Base-by-base conservation (phyloP, 2,329 filamentous ascomycete genomes). In the Cryphonectria parasitica region DNA sequence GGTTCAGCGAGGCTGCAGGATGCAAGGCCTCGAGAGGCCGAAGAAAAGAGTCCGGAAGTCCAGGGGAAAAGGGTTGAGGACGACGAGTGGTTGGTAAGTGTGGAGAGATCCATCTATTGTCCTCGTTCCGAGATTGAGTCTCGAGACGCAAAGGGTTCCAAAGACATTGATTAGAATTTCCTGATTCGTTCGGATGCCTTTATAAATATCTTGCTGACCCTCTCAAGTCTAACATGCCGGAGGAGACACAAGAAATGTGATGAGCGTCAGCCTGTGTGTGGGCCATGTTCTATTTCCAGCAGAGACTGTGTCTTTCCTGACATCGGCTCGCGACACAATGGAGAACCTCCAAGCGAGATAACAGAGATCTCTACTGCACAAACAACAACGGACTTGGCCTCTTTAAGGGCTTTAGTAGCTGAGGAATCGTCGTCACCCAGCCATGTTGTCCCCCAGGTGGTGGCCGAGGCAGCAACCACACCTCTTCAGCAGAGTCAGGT, bases 181-280 rank as follows among this genome's bases (percentile, higher is more conserved):
- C 15, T 25, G 10, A 56, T 22, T 28, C 25, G 11, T 19, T 69
- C 4, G 19, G 6, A 58, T 10, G 43, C 19, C 3, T 49, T 49
- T 22, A 6, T 8, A 19, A 65, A 10, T n/a, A 52, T 34, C n/a
- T 22, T 43, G n/a, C 61, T 69, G 17, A 65, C 19, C 74, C 74
- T 43, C 11, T 60, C 68, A 73, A 83, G 81, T 73, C 76, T 82
- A 61, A 83, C 81, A 19, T 85, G 83, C 74, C 81, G 83, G 64
- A 79, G 79, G 70, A 78, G 84, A 69, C 82, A 85, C 71, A 83
- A 85, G 75, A 87, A 86, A 77, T 86, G 84, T 74, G 84, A 85
- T 73, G 84, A 86, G 76, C 77, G 77, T 49, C 82, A 80, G 72
- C 82, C 82, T 31, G 31, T 66, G 1, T 66, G 68, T 69, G 68